Conservation (phyloP, 2,329 filamentous ascomycete genomes). For the Sporothrix pallida region DNA sequence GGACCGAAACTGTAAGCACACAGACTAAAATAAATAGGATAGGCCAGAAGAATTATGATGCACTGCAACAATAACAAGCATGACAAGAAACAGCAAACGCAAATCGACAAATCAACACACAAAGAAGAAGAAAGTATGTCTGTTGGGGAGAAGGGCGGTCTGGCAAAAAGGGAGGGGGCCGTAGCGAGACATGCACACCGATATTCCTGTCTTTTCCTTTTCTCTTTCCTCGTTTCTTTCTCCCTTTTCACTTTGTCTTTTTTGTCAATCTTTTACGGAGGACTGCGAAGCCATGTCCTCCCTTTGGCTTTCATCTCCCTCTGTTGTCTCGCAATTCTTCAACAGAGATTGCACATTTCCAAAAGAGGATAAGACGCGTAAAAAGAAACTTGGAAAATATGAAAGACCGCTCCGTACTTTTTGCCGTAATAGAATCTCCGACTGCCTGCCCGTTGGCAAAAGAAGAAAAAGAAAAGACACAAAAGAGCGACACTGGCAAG, state of each 20-base stretch:
- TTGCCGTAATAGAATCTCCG: background rate
- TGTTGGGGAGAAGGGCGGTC: background rate
- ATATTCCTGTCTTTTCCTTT: background rate
- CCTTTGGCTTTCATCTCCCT: conserved; percentile 2
- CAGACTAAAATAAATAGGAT: background rate
- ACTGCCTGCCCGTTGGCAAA: background rate
- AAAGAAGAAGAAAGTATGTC: no score
- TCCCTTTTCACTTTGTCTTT: background rate
- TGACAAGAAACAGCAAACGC: background rate
- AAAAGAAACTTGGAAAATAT: background rate
- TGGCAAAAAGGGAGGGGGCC: background rate
- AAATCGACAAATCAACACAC: no score
- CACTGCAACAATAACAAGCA: background rate
- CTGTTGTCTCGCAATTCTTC: conserved; percentile 18
- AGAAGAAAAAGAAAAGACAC: background rate
- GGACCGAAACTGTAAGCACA: conserved; percentile 23
- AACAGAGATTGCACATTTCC: background rate
- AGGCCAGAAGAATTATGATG: background rate
- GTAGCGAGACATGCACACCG: conserved; percentile 3
- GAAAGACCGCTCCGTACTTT: background rate
- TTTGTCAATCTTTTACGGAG: background rate
- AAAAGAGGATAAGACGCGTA: background rate
- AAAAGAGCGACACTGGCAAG: background rate
- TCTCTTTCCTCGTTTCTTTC: conserved; percentile 6
- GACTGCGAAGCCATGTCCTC: background rate